These are phyloP conservation scores for Brettanomyces bruxellensis DNA, from an alignment of 805 yeast species.

Conservation along the genomic window DNA sequence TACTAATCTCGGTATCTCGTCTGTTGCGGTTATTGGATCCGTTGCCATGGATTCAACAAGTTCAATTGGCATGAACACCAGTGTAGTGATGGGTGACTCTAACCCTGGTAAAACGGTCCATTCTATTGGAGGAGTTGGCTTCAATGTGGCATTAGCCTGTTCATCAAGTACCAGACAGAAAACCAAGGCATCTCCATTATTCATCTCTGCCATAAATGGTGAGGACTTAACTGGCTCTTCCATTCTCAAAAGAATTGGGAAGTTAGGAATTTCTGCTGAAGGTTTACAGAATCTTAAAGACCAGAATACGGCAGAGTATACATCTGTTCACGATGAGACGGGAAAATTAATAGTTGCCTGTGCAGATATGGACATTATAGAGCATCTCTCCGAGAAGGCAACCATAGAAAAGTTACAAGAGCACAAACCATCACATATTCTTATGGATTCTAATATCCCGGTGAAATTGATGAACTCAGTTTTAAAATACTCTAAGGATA, in stretches of 20 bases:
- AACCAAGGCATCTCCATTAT: slow-evolving; percentile 22
- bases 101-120: slow-evolving; percentile 55
- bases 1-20: not conserved
- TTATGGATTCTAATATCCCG: slow-evolving; percentile 65
- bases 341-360: slow-evolving; percentile 70
- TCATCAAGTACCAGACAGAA: slow-evolving; percentile 7
- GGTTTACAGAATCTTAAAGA: slow-evolving; percentile 28
- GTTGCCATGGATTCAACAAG: slow-evolving; percentile 69
- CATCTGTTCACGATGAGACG: slow-evolving; percentile 48
- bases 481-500: slow-evolving; percentile 14
- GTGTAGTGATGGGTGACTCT: slow-evolving; percentile 44
- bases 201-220: slow-evolving; percentile 51
- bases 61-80: slow-evolving; percentile 21
- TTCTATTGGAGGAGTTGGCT: slow-evolving; percentile 79
- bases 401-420: slow-evolving; percentile 31
- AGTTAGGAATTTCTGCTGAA: slow-evolving; percentile 21
- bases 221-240: slow-evolving; percentile 44
- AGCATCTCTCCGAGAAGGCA: slow-evolving; percentile 35
- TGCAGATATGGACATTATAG: slow-evolving; percentile 76
- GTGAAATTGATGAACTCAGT: slow-evolving; percentile 30
- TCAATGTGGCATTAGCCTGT: slow-evolving; percentile 60
- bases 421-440: slow-evolving; percentile 39
- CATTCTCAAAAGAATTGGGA: slow-evolving; percentile 24
- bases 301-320: slow-evolving; percentile 58
- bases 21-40: slow-evolving; percentile 56